phyloP scores from a whole-genome alignment of 768 basidiomycete genomes.

The Rhodotorula kratochvilovae region DNA sequence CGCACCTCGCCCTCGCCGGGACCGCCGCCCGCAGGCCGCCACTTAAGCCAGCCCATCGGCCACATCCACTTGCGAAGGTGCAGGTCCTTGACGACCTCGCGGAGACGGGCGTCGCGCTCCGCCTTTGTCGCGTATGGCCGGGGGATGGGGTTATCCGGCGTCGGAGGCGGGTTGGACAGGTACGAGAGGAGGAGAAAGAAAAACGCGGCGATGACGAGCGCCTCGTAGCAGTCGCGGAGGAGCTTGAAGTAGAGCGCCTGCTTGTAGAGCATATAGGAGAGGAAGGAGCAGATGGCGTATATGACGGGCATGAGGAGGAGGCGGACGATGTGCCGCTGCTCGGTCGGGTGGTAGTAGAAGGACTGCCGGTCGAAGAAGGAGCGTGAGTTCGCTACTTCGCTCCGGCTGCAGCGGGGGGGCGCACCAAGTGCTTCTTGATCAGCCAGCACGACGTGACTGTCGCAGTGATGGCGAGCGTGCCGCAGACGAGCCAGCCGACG shows the following conservation, averaged over 20 bases:
- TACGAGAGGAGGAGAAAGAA: slow-evolving; percentile 72
- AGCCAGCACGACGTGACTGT: slow-evolving; percentile 47
- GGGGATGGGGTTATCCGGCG: slow-evolving; percentile 12
- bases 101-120: slow-evolving; percentile 23
- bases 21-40: slow-evolving; percentile 53
- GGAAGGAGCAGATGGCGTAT: slow-evolving; percentile 59
- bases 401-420: slow-evolving; percentile 7
- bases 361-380: slow-evolving; percentile 48
- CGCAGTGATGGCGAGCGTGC: slow-evolving; percentile 56
- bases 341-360: slow-evolving; percentile 57
- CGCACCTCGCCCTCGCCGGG: slow-evolving; percentile 22
- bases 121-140: slow-evolving; percentile 24
- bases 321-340: slow-evolving; percentile 57
- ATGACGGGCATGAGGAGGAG: slow-evolving; percentile 73
- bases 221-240: slow-evolving; percentile 69
- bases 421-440: slow-evolving; percentile 61
- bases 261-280: slow-evolving; percentile 46
- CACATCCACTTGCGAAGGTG: slow-evolving; percentile 62
- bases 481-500: slow-evolving; percentile 68
- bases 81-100: slow-evolving; percentile 48
- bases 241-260: slow-evolving; percentile 66
- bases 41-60: slow-evolving; percentile 61
- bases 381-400: no score
- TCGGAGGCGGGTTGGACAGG: slow-evolving; percentile 51
- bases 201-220: slow-evolving; percentile 68